Evolutionary conservation across 2,329 filamentous ascomycete genomes (phyloP), one percentile per base, ranked within the genome.

Genomic region (Penicillium sclerotiorum): DNA sequence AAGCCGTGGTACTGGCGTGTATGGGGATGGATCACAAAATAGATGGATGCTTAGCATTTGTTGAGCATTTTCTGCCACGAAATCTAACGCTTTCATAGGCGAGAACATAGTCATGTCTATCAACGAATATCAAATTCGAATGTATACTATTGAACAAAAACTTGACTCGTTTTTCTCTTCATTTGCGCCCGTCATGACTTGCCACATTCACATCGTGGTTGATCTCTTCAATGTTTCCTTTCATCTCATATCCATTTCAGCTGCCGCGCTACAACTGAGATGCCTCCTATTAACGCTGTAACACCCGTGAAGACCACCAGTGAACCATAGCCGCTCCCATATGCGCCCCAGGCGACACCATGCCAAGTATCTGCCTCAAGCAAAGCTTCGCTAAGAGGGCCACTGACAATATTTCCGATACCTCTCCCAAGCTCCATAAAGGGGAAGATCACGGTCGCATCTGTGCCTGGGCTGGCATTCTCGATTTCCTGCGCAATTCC

Each of bases 1-100:
- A 62, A 60, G 51, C 45, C 60, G 11, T 55, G 61, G 45, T 67
- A 66, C 53, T 61, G 55, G 39, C 60, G 53, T 51, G 46, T 68
- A 6, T 61, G 61, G 61, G 54, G 47, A 8, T 64, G 56, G 57
- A 18, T 64, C 4, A 40, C 55, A 1, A 58, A 58, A 13, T 60
- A 45, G 50, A 15, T 30, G 36, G 1, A 18, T n/a, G 18, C 36
- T 39, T 20, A 30, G 3, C 23, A 32, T 8, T 15, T 3, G 25
- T 28, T 28, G 7, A 36, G 20, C 15, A 30, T 33, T 25, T 47
- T 23, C 28, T 42, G 8, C 17, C 21, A 11, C n/a, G 27, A 9
- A 28, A 41, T 45, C 15, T 38, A 30, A 32, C 21, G 11, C 39
- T 4, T 38, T 38, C 5, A 21, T 30, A 12, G 28, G 8, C 13